Evolutionary conservation across 2,329 filamentous ascomycete species (phyloP), one percentile per base, ranked within the genome.

Genomic region (Amphichorda felina): DNA sequence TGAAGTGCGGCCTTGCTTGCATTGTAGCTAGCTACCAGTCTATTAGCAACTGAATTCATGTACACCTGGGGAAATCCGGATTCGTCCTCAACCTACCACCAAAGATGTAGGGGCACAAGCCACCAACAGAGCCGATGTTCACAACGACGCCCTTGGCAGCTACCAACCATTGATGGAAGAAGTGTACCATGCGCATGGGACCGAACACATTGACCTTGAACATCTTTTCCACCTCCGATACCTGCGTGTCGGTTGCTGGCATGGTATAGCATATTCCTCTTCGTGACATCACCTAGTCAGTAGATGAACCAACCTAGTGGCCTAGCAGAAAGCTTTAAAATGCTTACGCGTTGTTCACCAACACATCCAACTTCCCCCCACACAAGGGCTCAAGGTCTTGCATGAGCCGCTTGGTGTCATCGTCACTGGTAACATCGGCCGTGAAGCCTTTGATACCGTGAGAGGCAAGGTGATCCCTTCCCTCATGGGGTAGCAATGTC

Each of bases 311-410:
- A 27, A 16, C 17, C 5, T 13, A 27, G 22, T 18, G 16, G n/a
- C 10, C 5, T 8, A 16, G 17, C 11, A 17, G 16, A 33, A 14
- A 8, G 14, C 11, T 22, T 34, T 33, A 36, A 21, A 18, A 28
- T 24, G 42, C 61, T 41, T 42, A 73, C 68, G 72, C 71, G 40
- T 76, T 76, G 53, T 75, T 76, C 33, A 76, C 61, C 14, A 76
- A 66, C 31, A 75, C 63, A 42, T 76, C 71, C 5, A 76, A 63
- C 32, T 55, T 65, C 11, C 70, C 70, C 8, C 60, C 60, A 2
- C 68, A 73, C 32, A 74, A 51, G 10, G 58, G 48, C 9, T 54
- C 45, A 10, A 75, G 65, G 35, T 66, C 57, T 3, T 55, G 55
- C 37, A 63, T 64, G 45, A 66, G 70, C 29, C 50, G 49, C 14